Base-by-base conservation (phyloP, 2,329 filamentous ascomycete species). In the Aspergillus fumigatus region DNA sequence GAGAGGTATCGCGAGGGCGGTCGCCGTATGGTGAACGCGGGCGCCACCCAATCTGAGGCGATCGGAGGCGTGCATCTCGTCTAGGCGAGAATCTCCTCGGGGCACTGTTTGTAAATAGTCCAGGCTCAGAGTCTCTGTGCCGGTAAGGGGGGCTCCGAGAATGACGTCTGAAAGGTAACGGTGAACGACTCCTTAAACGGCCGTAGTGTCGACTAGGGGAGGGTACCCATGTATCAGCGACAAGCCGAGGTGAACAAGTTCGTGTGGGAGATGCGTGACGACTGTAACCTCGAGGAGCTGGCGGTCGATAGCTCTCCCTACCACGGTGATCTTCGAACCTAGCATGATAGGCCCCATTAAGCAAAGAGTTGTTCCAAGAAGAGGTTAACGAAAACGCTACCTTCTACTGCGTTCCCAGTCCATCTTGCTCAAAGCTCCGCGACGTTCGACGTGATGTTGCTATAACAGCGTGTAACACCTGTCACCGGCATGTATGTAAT, bases 401-500 rank as follows among this genome's bases (percentile, higher is more conserved):
- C 75, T 77, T 70, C 75, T 69, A 55, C 70, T 74, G 58, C 75
- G 71, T 67, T 75, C 74, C 65, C 75, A 70, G 56, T 76, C 74
- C 70, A 76, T 75, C 17, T 23, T 27, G 11, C 43, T 47, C 19
- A 17, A 43, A 21, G 40, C 40, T 43, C 7, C 8, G n/a, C 8
- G 21, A 19, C 8, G 40, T 19, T 43, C 11, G 4, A 21, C 9
- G 40, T 19, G 21, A 21, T 43, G 21, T 43, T 4, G 21, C 10
- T 43, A 21, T 21, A 7, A 19, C 40, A 23, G 21, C 26, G 11
- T 21, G 43, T 23, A 47, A 23, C 21, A 19, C 5, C 21, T 23
- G 2, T 23, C 21, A 23, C 26, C 43, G 6, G 11, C 8, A 6
- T 14, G 14, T 7, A 3, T 14, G 43, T 25, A 25, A 23, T 23